These are phyloP conservation scores for Phaeosphaeriaceae sp. DNA, from an alignment of 2,329 filamentous ascomycete species.

Conservation along the genomic window DNA sequence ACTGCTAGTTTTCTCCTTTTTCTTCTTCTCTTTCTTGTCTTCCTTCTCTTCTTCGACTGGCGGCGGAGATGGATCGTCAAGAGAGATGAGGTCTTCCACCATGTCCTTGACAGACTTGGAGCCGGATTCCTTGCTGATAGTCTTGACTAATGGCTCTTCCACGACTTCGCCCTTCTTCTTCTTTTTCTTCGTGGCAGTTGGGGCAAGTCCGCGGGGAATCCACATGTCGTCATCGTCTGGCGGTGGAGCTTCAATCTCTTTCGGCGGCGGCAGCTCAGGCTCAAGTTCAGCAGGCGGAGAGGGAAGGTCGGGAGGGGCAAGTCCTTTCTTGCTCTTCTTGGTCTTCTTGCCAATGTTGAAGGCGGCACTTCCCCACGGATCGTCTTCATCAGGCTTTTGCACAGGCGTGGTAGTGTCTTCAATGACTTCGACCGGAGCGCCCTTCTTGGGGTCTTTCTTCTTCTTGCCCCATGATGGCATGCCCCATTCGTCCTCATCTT, in stretches of 20 bases:
- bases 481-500: constrained; percentile 63
- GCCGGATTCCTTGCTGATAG: constrained; percentile 34
- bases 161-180: constrained; percentile 43
- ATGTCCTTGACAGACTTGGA: constrained; percentile 43
- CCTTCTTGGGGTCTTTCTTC: constrained; percentile 49
- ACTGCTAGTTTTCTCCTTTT: constrained; percentile 1
- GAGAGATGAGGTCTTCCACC: constrained; percentile 42
- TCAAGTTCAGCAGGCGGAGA: constrained; percentile 56
- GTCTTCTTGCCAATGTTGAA: constrained; percentile 59
- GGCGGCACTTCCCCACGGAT: constrained; percentile 46
- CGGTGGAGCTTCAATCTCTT: constrained; percentile 58
- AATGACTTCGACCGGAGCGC: constrained; percentile 48
- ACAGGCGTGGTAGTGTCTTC: constrained; percentile 51
- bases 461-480: constrained; percentile 65
- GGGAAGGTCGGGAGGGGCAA: constrained; percentile 58
- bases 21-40: constrained; percentile 23
- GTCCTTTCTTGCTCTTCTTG: constrained; percentile 64
- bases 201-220: constrained; percentile 23
- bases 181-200: constrained; percentile 40
- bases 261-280: constrained; percentile 55
- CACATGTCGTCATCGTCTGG: constrained; percentile 40
- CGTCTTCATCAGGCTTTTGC: constrained; percentile 54
- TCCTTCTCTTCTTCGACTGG: constrained; percentile 32
- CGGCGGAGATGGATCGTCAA: constrained; percentile 35
- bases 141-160: constrained; percentile 41